A percentile compares a stretch with the other conserved stretches of the same genome.
phyloP scores from a whole-genome alignment of 192 early-diverging fungal genomes.

The Rhizophagus sp. region DNA sequence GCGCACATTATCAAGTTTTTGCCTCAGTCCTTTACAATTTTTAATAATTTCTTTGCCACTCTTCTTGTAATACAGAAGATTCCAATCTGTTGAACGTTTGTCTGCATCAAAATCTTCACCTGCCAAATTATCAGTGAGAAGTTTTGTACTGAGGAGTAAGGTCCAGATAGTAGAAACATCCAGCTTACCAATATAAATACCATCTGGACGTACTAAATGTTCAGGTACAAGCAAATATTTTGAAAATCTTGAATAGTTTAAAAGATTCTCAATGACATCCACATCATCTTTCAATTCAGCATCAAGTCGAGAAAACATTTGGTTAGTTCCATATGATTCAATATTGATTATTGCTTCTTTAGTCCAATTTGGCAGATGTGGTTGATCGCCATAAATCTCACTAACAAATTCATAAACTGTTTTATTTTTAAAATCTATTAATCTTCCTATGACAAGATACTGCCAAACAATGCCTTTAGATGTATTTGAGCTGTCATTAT shows the following conservation, averaged over 20 bases:
- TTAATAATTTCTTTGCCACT: no score
- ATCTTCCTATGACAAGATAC: background rate
- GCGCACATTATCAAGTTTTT: no score
- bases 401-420: background rate
- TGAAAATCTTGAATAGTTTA: background rate
- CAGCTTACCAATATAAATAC: background rate
- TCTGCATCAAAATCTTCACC: no score
- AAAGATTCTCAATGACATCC: background rate
- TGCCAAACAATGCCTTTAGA: conserved; percentile 16
- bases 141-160: background rate
- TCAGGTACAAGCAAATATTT: background rate
- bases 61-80: no score
- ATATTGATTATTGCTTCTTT: background rate
- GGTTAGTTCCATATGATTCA: background rate
- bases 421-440: background rate
- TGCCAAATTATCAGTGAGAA: no score
- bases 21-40: no score
- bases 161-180: background rate
- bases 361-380: background rate
- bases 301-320: background rate
- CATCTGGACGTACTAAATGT: background rate
- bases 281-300: background rate
- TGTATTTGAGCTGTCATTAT: background rate
- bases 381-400: background rate
- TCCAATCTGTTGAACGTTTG: no score